Percentiles rank a stretch among this genome's conserved stretches.
These are phyloP conservation scores for Peronospora belbahrii DNA, from an alignment of 352 stramenopile species.

Conservation along the genomic window DNA sequence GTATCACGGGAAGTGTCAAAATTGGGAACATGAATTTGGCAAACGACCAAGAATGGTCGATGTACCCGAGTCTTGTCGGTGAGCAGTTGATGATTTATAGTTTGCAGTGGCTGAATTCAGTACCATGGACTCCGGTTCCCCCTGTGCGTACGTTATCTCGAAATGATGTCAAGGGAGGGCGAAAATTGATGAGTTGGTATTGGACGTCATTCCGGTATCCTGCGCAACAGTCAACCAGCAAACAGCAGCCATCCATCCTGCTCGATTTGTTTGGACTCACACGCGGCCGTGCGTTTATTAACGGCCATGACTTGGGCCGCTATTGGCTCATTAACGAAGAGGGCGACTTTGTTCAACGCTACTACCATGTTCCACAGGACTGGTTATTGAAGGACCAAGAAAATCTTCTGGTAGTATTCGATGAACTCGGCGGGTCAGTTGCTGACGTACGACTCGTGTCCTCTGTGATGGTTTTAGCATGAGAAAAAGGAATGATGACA, in stretches of 20 bases:
- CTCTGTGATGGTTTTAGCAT: conserved; percentile 37
- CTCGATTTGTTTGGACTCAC: conserved; percentile 52
- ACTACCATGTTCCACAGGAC: conserved; percentile 54
- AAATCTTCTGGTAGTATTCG: conserved; percentile 57
- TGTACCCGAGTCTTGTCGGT: conserved; percentile 53
- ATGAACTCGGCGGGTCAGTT: conserved; percentile 49
- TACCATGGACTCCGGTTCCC: conserved; percentile 32
- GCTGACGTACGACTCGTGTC: conserved; percentile 37
- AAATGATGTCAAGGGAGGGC: not conserved
- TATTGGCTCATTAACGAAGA: conserved; percentile 55
- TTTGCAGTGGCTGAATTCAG: conserved; percentile 36
- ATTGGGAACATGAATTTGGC: conserved; percentile 34
- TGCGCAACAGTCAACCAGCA: conserved; percentile 3
- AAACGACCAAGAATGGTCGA: conserved; percentile 31
- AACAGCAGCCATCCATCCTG: conserved; percentile 38
- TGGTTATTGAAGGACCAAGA: conserved; percentile 35
- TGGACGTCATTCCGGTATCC: conserved; percentile 35
- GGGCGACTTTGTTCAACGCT: conserved; percentile 51
- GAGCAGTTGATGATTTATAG: conserved; percentile 58
- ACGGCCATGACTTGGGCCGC: conserved; percentile 58
- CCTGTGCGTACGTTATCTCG: not conserved
- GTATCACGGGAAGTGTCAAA: conserved; percentile 42
- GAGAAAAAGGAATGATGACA: not conserved
- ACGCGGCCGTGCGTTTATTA: conserved; percentile 51
- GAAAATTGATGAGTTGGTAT: conserved; percentile 47